Evolutionary conservation across 2,329 filamentous ascomycete genomes (phyloP).

Genomic region (Rasamsonia emersonii): DNA sequence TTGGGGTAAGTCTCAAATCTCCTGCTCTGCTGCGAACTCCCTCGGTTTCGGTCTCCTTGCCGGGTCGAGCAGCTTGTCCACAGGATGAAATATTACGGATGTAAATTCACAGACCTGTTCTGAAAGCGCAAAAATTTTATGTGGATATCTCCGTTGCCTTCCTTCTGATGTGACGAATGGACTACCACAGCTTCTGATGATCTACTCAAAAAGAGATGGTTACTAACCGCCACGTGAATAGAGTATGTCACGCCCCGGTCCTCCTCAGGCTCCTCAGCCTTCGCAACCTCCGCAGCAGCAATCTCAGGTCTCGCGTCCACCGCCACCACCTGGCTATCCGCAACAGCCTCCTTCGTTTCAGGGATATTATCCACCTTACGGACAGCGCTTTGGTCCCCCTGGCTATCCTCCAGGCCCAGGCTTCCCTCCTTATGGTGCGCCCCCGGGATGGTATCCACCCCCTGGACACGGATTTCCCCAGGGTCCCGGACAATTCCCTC

Average conservation of each 20-base stretch:
- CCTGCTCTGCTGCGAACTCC: conserved; percentile 3
- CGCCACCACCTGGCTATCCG: conserved; percentile 31
- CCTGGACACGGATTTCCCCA: conserved; percentile 67
- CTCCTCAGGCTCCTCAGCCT: conserved; percentile 29
- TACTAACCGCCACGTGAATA: conserved; percentile 15
- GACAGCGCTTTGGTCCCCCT: conserved; percentile 39
- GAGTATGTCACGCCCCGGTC: conserved; percentile 36
- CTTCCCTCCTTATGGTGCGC: conserved; percentile 69
- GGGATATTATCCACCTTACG: conserved; percentile 38
- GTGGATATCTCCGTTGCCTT: conserved; percentile 99
- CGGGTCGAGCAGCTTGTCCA: conserved; percentile 7
- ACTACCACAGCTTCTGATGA: too few species aligned
- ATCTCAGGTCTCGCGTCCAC: conserved; percentile 29
- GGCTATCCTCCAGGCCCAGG: conserved; percentile 52
- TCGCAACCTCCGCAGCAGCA: conserved; percentile 40
- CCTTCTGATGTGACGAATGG: conserved; percentile 68
- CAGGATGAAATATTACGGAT: conserved; percentile 90
- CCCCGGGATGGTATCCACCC: conserved; percentile 66
- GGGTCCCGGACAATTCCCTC: conserved; percentile 55
- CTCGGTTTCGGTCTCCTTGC: conserved; percentile 16
- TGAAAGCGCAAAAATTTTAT: conserved; percentile 83
- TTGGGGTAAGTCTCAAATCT: conserved; percentile 69
- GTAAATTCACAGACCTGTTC: conserved; percentile 71
- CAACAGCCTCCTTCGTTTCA: conserved; percentile 36
- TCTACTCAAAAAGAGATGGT: too few species aligned